phyloP scores from a whole-genome alignment of 2,329 filamentous ascomycete species.

The Colletotrichum sp. region DNA sequence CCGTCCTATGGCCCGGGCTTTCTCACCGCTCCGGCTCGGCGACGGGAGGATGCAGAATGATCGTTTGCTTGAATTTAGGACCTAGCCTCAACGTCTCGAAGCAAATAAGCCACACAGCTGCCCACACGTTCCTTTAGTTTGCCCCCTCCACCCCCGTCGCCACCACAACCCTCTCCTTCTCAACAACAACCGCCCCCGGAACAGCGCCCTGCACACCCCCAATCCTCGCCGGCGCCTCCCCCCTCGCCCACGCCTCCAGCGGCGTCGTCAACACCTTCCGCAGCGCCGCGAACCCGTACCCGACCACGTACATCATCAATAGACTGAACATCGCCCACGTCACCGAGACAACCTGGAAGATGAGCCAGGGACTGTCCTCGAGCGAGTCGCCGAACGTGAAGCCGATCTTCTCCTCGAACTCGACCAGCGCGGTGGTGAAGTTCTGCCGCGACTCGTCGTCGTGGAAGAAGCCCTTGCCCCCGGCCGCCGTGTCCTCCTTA shows the following conservation, averaged over 20 bases:
- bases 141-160: background rate
- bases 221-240: background rate
- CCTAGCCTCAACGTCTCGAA: background rate
- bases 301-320: background rate
- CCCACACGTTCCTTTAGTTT: background rate
- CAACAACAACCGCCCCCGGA: background rate
- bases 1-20: background rate
- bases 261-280: slow-evolving; percentile 11
- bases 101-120: background rate
- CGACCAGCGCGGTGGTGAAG: background rate
- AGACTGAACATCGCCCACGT: background rate
- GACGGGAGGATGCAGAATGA: background rate
- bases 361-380: background rate
- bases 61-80: background rate
- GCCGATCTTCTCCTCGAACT: background rate
- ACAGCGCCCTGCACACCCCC: background rate
- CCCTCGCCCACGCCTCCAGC: background rate
- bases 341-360: background rate
- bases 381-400: background rate
- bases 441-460: background rate
- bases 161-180: background rate
- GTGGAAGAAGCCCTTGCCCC: background rate
- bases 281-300: slow-evolving; percentile 3
- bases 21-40: background rate
- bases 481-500: background rate